A percentile compares a stretch with the other conserved stretches of the same genome.
Evolutionary conservation across 1,139 yeast species (phyloP).

Genomic region (Pichia sp.): DNA sequence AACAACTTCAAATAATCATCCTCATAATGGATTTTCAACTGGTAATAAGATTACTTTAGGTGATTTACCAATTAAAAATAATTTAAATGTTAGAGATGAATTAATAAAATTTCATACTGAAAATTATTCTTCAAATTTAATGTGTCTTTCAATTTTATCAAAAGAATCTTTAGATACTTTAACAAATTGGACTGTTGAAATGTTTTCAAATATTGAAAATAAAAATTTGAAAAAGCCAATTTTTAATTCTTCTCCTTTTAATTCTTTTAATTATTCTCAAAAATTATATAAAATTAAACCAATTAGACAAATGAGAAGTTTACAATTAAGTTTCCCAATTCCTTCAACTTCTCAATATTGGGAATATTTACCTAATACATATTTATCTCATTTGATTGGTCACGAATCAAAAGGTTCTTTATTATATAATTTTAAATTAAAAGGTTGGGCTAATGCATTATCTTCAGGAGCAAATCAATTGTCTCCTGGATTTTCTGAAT

Average conservation of each 20-base stretch:
- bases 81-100: conserved; percentile 58
- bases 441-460: conserved; percentile 76
- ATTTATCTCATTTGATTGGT: conserved; percentile 77
- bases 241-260: conserved; percentile 40
- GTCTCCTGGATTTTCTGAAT: conserved; percentile 62
- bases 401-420: conserved; percentile 90
- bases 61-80: conserved; percentile 43
- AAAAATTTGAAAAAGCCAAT: conserved; percentile 45
- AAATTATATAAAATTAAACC: conserved; percentile 62
- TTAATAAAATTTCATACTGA: conserved; percentile 54
- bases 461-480: conserved; percentile 70
- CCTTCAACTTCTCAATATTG: conserved; percentile 65
- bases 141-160: conserved; percentile 83
- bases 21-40: conserved; percentile 69
- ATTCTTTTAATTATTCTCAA: conserved; percentile 41
- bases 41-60: conserved; percentile 63
- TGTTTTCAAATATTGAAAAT: conserved; percentile 61
- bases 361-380: conserved; percentile 63
- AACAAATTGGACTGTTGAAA: conserved; percentile 62
- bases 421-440: conserved; percentile 56
- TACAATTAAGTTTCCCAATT: conserved; percentile 63
- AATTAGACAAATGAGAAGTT: conserved; percentile 66
- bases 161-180: conserved; percentile 70
- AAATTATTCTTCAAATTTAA: conserved; percentile 69
- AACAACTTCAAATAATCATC: conserved; percentile 64